Evolutionary conservation across 169 alveolate genomes (phyloP), one percentile per base, ranked within the genome.

Genomic region (Plasmodium yoelii): DNA sequence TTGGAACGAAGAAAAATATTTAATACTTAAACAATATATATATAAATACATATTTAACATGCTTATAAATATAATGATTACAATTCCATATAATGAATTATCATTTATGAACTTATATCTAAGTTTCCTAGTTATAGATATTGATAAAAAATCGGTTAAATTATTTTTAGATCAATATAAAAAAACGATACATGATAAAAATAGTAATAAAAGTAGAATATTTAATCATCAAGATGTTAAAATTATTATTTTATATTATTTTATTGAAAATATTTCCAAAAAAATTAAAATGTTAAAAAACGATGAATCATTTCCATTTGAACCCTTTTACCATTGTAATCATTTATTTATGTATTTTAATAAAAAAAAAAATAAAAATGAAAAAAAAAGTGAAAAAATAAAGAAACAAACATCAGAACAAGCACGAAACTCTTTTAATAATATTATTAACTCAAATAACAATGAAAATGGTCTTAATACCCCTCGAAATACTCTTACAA

Each of bases 101-200:
- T 72, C 75, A 6, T 86, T 69, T 64, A 68, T 72, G 59, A 71
- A 86, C 9, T 15, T 86, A 59, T 86, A 59, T 46, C 57, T 86
- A 13, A 86, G 87, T 26, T 86, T 70, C 19, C 75, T 86, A 24
- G 68, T 86, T 46, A 70, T 86, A 10, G 80, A 86, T 13, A 65
- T 71, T 69, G 91, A 86, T 53, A 86, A 86, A 39, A 86, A 57
- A 51, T 69, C 63, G 9, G 91, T 71, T 7, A 68, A 86, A 19
- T 24, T 86, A 44, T 63, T 86, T 39, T 39, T 86, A 63, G 91
- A 86, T 49, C 91, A 86, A 15, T 86, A 86, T 61, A 86, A 64
- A 70, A 86, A 86, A 71, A 70, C 86, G n/a, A 86, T 86, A 19
- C 91, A 86, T 22, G 91, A 86, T n/a, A 86, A 86, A 51, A 86